Evolutionary conservation across 2,329 filamentous ascomycete species (phyloP).

Genomic region (Hypoxylon sp.): DNA sequence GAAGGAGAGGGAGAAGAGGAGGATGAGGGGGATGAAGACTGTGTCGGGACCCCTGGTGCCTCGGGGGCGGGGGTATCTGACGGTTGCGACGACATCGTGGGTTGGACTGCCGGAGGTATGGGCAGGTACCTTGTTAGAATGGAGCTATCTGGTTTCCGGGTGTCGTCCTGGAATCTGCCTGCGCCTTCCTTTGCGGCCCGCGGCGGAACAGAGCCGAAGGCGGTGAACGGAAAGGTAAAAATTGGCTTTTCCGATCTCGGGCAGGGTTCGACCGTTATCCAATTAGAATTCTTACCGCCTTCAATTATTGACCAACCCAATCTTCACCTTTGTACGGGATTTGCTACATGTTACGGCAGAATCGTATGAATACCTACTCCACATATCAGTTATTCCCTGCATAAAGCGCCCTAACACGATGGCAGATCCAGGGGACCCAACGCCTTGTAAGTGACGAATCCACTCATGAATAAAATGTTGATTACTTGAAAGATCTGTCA

Average conservation of each 20-base stretch:
- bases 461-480: conserved; percentile 16
- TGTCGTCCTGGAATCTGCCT: conserved; percentile 13
- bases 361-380: conserved; percentile 19
- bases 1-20: conserved; percentile 27
- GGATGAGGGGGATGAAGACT: conserved; percentile 22
- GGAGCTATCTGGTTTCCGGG: neutral
- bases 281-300: conserved; percentile 40
- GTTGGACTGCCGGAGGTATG: conserved; percentile 6
- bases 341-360: conserved; percentile 7
- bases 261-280: conserved; percentile 30
- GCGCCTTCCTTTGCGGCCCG: conserved; percentile 19
- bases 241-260: conserved; percentile 46
- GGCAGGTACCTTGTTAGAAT: conserved; percentile 5
- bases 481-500: conserved; percentile 8
- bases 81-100: conserved; percentile 44
- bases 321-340: conserved; percentile 7
- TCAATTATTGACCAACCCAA: conserved; percentile 18
- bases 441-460: conserved; percentile 49
- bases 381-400: conserved; percentile 27
- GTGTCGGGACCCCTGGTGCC: conserved; percentile 18
- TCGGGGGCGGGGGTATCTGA: conserved; percentile 28
- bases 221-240: conserved; percentile 30
- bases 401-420: conserved; percentile 39
- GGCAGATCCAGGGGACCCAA: conserved; percentile 45
- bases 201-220: conserved; percentile 31